Evolutionary conservation across 495 filamentous ascomycete genomes (phyloP), one percentile per base, ranked within the genome.

Genomic region (Amniculicola lignicola): DNA sequence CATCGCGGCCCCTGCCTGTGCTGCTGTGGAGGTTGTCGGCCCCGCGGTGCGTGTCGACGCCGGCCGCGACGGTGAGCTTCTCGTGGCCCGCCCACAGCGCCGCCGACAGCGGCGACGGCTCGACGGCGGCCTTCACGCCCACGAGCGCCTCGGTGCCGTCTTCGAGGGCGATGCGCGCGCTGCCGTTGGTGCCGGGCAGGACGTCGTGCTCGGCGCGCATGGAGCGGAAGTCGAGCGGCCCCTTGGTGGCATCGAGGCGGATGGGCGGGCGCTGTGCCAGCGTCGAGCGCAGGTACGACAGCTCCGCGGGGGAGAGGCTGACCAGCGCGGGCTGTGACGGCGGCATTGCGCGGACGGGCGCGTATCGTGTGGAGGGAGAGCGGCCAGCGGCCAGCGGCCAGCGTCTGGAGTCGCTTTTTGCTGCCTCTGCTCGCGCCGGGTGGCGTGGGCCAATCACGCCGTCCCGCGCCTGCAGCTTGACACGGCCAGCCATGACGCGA

Each of bases 121-220:
- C 89, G 5, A 97, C 87, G 69, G 96, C 92, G 2, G 84, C 89
- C 70, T 97, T 97, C 42, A 96, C 85, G 27, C 93, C 93, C 18
- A 95, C 92, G 54, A 97, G 84, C 5, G 91, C 93, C 71, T 98
- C 92, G 1, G 88, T 92, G 37, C 94, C 94, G 67, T 97, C 93
- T 11, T 89, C 87, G 70, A 96, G 95, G 51, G 90, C 92, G 39
- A 98, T 81, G 33, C 94, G 83, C 54, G 93, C 91, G 72, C 87
- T 91, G 41, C 94, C 93, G 68, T 96, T 95, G 21, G 91, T 83
- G 45, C 82, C 82, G 0, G 94, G 90, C 0, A 98, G 82, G 45
- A 97, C 89, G 33, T 87, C 87, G 5, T 86, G 85, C 72, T 97
- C 94, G 53, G 94, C 94, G 10, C 85, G 75, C 2, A 98, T 73